Evolutionary conservation across 1,139 yeast genomes (phyloP), one percentile per base, ranked within the genome.

Genomic region (Scheffersomyces parashehatae): DNA sequence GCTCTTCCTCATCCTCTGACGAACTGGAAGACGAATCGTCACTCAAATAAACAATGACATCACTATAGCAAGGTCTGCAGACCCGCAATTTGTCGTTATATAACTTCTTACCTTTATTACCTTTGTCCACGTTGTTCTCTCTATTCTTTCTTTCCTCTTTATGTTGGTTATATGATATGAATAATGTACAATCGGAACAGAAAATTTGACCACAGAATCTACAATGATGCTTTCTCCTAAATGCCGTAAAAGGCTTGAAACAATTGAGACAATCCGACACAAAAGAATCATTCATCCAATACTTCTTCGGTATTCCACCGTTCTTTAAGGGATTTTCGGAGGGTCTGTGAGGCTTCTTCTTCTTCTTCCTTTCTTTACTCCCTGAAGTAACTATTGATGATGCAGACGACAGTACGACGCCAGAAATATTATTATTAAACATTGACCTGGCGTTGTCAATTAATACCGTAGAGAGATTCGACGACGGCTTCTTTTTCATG

Each of bases 181-280:
- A 77, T 3, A 81, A 68, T 0, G 97, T 90, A 62, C 99, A 93
- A n/a, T 79, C 77, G 29, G 88, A 78, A 63, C 99, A 93, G 58
- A 90, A 93, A 35, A 93, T 93, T 62, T 91, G 97, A 2, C 98
- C 98, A 65, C 99, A 93, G 40, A 91, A 83, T 40, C 99, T 72
- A 59, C 99, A 93, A 63, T 93, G 99, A 61, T 93, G 99, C 53
- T 88, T 88, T 52, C 99, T 74, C 58, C 97, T 70, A 65, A 91
- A 93, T 0, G 84, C 81, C 0, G 88, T 81, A 58, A 88, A 88
- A 0, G 82, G 79, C 44, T 81, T 77, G 41, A 85, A 85, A 58
- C 96, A 88, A 31, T 83, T 77, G 49, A 88, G 82, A 58, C 96
- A 88, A 49, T 88, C 93, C 5, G 83, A 77, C 0, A 90, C 93